Evolutionary conservation across 2,329 filamentous ascomycete genomes (phyloP).

Genomic region (Fusarium nematophilum): DNA sequence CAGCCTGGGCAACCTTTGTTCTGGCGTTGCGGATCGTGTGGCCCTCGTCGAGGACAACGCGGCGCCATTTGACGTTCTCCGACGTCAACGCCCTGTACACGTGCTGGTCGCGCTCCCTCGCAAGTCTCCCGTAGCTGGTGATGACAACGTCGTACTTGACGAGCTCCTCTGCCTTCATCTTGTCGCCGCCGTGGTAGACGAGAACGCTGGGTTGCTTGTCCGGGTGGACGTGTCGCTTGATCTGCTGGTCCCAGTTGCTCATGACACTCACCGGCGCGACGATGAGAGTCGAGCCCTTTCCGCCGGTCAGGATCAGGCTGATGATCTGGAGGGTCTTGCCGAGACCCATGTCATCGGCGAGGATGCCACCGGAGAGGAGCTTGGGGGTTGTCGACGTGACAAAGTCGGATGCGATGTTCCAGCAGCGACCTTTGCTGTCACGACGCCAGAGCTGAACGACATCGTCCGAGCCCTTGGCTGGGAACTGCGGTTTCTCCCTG

Average conservation of each 20-base stretch:
- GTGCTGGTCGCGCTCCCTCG: constrained; percentile 68
- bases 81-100: constrained; percentile 55
- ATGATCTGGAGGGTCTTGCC: constrained; percentile 92
- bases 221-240: constrained; percentile 74
- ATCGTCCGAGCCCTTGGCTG: constrained; percentile 67
- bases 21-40: constrained; percentile 83
- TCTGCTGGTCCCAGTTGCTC: constrained; percentile 90
- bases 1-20: constrained; percentile 78
- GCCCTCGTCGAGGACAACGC: constrained; percentile 85
- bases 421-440: constrained; percentile 60
- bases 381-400: constrained; percentile 66
- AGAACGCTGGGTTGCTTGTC: constrained; percentile 74
- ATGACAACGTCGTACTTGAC: constrained; percentile 79
- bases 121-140: constrained; percentile 84
- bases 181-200: constrained; percentile 77
- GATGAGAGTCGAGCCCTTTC: constrained; percentile 76
- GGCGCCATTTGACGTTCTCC: constrained; percentile 72
- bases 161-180: constrained; percentile 68
- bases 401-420: constrained; percentile 72
- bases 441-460: constrained; percentile 82
- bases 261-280: constrained; percentile 86
- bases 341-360: constrained; percentile 91
- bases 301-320: constrained; percentile 74
- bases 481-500: constrained; percentile 78
- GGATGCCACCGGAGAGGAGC: constrained; percentile 82